Base-by-base conservation (phyloP, 805 yeast genomes). In the Cyberlindnera mycetangii region DNA sequence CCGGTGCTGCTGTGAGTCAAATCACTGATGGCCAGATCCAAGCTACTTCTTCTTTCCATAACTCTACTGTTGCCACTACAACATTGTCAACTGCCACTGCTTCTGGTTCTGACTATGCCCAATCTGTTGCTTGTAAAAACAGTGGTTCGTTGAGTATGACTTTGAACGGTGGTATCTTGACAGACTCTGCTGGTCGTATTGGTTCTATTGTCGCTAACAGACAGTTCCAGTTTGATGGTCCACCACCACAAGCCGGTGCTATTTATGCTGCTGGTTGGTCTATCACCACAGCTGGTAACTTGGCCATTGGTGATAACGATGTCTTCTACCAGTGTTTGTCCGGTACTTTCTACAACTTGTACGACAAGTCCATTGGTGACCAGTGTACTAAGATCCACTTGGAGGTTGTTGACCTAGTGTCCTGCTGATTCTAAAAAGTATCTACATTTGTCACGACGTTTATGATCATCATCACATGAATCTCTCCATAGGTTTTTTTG, bases 221-320 rank as follows among this genome's bases (percentile, higher is more conserved):
- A 72, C 92, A 84, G 71, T 84, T 84, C 78, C 92, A 84, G 71
- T 84, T 84, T 60, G 92, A 84, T 65, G 90, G 90, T 61, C 89
- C 89, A 49, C 85, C 87, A 69, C 89, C 90, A 60, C 92, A 84
- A 73, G 87, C 85, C 25, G 86, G 85, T 66, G 74, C 85, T 46
- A 75, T 80, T 62, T 79, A 76, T 62, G 85, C 87, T 56, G 79
- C 76, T 46, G 86, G 87, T 53, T 81, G 87, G 87, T 63, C 72
- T 32, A 61, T 70, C 52, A 65, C 72, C 44, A 75, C 74, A 49
- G 82, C 75, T n/a, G 78, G 78, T 65, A 61, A 69, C 70, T 75
- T 83, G 59, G 87, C 87, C 22, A 66, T 83, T 51, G 89, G 89
- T 67, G 66, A 68, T 56, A 60, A 66, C 38, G 78, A 78, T 48